Evolutionary conservation across 345 rosid genomes (phyloP), one percentile per base, ranked within the genome.

Genomic region (Jatropha curcas): DNA sequence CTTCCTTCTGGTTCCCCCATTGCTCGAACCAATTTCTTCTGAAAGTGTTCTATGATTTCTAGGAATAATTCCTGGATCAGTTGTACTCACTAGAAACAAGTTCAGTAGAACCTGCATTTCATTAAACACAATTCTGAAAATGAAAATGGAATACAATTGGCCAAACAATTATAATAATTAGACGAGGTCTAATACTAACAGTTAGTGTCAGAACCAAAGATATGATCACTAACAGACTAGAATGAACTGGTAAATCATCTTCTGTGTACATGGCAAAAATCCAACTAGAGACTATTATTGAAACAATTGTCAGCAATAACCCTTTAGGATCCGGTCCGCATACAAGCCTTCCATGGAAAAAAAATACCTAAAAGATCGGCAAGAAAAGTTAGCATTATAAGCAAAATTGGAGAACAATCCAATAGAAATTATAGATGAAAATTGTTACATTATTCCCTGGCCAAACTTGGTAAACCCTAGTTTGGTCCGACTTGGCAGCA

Each of bases 271-370:
- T 41, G 12, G 83, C 52, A 31, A 81, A 84, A 43, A 78, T 65
- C 87, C 87, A 84, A 81, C 71, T 76, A 64, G 84, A 78, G 56
- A 84, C 51, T 56, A 60, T 28, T 48, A 81, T 79, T 0, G 84
- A 76, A 61, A 74, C 52, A 1, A 65, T 74, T 25, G 84, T 81
- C 57, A 81, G 34, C 19, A 79, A 57, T 31, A 84, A 60, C 12
- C 87, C 87, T 64, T 71, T 79, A 12, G 84, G 87, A 76, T 84
- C 83, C 1, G 87, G 84, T 1, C 87, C 87, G 53, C 79, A 84
- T 2, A 81, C 34, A 7, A 81, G 71, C 57, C 81, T 48, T 9
- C 87, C 87, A 22, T 81, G 84, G 66, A 79, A 84, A 77, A 81
- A 81, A 65, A 84, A 81, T 1, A 84, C 84, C 86, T 83, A 72